A percentile compares a stretch with the other conserved stretches of the same genome.
phyloP scores from a whole-genome alignment of 768 basidiomycete genomes.

The Pholiota molesta region DNA sequence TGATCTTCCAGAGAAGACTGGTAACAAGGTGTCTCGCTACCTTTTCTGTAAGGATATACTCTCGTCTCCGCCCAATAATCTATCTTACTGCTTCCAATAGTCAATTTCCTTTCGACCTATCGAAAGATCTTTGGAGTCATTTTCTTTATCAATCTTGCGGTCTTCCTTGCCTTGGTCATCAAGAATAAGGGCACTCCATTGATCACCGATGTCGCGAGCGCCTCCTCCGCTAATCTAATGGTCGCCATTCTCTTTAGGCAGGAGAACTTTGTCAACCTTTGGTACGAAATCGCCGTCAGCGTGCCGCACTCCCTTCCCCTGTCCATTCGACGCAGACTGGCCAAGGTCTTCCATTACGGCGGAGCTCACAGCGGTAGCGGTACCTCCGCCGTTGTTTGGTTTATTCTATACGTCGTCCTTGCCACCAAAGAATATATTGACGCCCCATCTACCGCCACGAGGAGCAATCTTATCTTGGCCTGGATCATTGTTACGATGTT shows the following conservation, averaged over 20 bases:
- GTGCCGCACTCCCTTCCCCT: constrained; percentile 40
- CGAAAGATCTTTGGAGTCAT: constrained; percentile 57
- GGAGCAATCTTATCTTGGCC: constrained; percentile 37
- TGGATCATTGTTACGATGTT: constrained; percentile 51
- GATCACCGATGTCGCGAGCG: constrained; percentile 41
- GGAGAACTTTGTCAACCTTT: constrained; percentile 56
- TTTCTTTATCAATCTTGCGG: constrained; percentile 51
- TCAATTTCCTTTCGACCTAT: constrained; percentile 43
- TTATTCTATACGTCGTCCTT: constrained; percentile 49
- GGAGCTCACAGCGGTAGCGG: constrained; percentile 59
- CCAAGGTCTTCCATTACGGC: constrained; percentile 57
- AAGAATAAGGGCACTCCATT: constrained; percentile 35
- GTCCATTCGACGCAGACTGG: constrained; percentile 47
- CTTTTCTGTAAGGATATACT: constrained; percentile 30
- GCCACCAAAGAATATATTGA: constrained; percentile 38
- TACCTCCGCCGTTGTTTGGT: constrained; percentile 53
- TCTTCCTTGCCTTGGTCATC: constrained; percentile 44
- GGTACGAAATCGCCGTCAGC: constrained; percentile 48
- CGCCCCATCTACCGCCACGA: constrained; percentile 27
- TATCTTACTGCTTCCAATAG: constrained; percentile 11
- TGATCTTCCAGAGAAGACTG: constrained; percentile 22
- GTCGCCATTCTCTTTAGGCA: constrained; percentile 45
- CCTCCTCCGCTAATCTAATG: constrained; percentile 46
- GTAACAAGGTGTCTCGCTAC: constrained; percentile 12
- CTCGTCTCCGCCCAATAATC: constrained; percentile 35